phyloP scores from a whole-genome alignment of 768 basidiomycete species.

The Bullera alba region DNA sequence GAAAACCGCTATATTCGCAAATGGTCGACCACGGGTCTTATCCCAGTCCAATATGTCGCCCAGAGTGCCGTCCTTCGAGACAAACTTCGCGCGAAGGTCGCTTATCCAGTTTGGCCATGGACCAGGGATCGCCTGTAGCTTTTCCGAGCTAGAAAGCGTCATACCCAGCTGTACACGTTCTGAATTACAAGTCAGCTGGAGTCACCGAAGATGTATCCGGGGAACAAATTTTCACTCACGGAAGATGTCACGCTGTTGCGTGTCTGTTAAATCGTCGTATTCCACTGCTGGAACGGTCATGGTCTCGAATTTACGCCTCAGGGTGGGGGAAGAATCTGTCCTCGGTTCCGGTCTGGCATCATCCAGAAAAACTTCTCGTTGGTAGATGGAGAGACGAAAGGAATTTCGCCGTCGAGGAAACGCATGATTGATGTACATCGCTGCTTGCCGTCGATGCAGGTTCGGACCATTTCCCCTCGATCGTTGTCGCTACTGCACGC shows the following conservation, averaged over 20 bases:
- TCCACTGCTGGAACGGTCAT: slow-evolving; percentile 51
- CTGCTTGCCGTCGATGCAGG: slow-evolving; percentile 41
- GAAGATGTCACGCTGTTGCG: slow-evolving; percentile 63
- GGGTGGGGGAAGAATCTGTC: slow-evolving; percentile 14
- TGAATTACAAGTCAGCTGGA: slow-evolving; percentile 3
- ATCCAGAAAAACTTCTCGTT: slow-evolving; percentile 22
- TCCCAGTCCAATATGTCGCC: slow-evolving; percentile 57
- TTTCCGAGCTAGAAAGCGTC: slow-evolving; percentile 68
- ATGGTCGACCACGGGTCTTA: slow-evolving; percentile 64
- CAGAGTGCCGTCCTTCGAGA: slow-evolving; percentile 59
- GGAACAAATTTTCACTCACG: slow-evolving; percentile 17
- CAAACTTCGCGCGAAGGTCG: slow-evolving; percentile 55
- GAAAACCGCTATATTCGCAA: slow-evolving; percentile 65
- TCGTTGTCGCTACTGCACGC: slow-evolving; percentile 6
- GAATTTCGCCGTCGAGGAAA: slow-evolving; percentile 36
- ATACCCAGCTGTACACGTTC: slow-evolving; percentile 70
- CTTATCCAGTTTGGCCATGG: slow-evolving; percentile 64
- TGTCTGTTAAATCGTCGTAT: slow-evolving; percentile 55
- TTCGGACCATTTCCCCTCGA: slow-evolving; percentile 6
- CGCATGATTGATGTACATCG: slow-evolving; percentile 25
- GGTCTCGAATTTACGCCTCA: slow-evolving; percentile 25
- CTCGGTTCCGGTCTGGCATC: background rate
- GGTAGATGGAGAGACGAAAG: slow-evolving; percentile 21
- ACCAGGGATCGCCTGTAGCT: slow-evolving; percentile 69
- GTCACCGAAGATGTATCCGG: background rate